These are phyloP conservation scores for Panicum miliaceum DNA, from an alignment of 176 grass and related monocot species.

Conservation along the genomic window DNA sequence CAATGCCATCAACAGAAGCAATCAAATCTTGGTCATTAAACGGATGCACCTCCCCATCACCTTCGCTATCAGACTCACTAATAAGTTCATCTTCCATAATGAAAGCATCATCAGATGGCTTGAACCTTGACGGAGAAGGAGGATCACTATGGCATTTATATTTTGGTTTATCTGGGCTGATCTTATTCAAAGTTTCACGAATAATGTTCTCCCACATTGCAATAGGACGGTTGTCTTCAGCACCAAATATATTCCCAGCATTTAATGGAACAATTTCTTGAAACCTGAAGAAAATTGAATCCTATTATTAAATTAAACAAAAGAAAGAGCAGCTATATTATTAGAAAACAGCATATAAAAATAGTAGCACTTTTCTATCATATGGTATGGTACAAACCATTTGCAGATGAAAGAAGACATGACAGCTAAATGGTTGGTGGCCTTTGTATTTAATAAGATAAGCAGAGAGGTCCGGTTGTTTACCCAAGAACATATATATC, in stretches of 20 bases:
- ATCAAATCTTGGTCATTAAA: constrained; percentile 51
- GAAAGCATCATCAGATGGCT: constrained; percentile 71
- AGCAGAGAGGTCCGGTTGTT: constrained; percentile 3
- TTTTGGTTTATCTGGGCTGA: constrained; percentile 73
- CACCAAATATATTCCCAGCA: constrained; percentile 95
- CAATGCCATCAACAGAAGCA: constrained; percentile 39
- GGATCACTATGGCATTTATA: constrained; percentile 90
- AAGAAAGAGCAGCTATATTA: neutral
- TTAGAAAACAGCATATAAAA: constrained; percentile 18
- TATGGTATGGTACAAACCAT: constrained; percentile 3
- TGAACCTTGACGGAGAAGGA: constrained; percentile 91
- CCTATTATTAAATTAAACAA: constrained; percentile 24
- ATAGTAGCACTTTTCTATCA: neutral
- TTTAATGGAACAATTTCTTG: constrained; percentile 99
- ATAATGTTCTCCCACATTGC: constrained; percentile 80
- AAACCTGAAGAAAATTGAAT: constrained; percentile 58
- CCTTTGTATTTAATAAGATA: constrained; percentile 28
- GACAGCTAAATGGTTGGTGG: neutral
- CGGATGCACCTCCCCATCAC: constrained; percentile 65
- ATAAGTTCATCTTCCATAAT: constrained; percentile 67
- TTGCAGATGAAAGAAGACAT: constrained; percentile 13
- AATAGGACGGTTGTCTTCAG: constrained; percentile 83
- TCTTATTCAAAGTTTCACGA: constrained; percentile 88
- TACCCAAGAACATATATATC: constrained; percentile 99
- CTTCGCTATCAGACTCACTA: constrained; percentile 73